Evolutionary conservation across 495 filamentous ascomycete species (phyloP).

Genomic region (Penicillium pancosmium): DNA sequence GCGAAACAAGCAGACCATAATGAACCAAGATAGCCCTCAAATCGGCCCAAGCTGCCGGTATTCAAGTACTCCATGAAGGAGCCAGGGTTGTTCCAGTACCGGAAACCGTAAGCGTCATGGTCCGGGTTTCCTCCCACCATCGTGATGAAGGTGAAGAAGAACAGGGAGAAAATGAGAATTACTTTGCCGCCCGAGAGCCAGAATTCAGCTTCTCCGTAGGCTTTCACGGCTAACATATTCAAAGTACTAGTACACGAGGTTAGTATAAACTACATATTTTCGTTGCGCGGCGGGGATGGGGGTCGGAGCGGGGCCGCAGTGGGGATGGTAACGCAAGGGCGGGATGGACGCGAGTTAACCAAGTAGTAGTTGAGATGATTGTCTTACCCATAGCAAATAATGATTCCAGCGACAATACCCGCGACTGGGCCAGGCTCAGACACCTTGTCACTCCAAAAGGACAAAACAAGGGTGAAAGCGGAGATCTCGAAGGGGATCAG

Average conservation of each 20-base stretch:
- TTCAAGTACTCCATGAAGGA: conserved; percentile 55
- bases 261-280: background rate
- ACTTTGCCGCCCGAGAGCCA: conserved; percentile 73
- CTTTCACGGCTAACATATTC: conserved; percentile 55
- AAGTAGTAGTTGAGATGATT: background rate
- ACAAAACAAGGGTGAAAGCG: conserved; percentile 67
- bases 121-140: conserved; percentile 76
- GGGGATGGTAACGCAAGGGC: background rate
- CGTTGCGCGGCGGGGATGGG: background rate
- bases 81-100: conserved; percentile 49
- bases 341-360: background rate
- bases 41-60: conserved; percentile 65
- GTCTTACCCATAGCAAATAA: conserved; percentile 45
- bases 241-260: conserved; percentile 21
- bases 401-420: conserved; percentile 55
- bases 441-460: conserved; percentile 67
- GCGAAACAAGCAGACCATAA: conserved; percentile 53
- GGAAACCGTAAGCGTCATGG: conserved; percentile 73
- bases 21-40: conserved; percentile 70
- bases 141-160: conserved; percentile 46
- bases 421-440: conserved; percentile 50
- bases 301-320: background rate
- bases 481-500: conserved; percentile 74
- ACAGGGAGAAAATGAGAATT: conserved; percentile 64
- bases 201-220: conserved; percentile 71